Evolutionary conservation across 441 rosid species (phyloP).

Genomic region (Pelargonium australe): DNA sequence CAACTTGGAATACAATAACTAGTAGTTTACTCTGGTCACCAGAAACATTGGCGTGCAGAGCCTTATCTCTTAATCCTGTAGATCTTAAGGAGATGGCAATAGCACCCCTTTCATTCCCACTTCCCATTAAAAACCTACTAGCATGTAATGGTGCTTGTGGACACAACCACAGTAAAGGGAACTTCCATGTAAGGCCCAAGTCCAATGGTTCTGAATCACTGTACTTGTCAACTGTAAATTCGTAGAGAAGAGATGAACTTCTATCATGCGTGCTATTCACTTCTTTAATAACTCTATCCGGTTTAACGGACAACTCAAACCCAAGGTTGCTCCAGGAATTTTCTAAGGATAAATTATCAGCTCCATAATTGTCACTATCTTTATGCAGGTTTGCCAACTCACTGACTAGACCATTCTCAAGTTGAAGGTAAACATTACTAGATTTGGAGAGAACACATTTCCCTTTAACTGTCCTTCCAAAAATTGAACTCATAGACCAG

Average conservation of each 20-base stretch:
- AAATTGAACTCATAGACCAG: conserved; percentile 78
- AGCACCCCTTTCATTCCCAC: conserved; percentile 94
- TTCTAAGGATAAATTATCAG: conserved; percentile 24
- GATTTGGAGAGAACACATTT: conserved; percentile 67
- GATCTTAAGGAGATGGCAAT: conserved; percentile 78
- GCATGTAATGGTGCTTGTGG: conserved; percentile 67
- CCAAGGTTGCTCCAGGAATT: conserved; percentile 28
- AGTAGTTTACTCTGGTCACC: conserved; percentile 40
- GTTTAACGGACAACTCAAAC: conserved; percentile 55
- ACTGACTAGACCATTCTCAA: conserved; percentile 46
- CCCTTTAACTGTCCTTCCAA: conserved; percentile 64
- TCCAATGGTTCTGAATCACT: conserved; percentile 57
- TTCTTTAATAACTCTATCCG: conserved; percentile 58
- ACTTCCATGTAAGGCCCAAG: conserved; percentile 66
- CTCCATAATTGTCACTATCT: conserved; percentile 25
- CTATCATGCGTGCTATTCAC: conserved; percentile 24
- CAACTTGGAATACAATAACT: conserved; percentile 77
- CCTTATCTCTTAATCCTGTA: conserved; percentile 30
- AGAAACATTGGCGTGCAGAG: too few relatives aligned
- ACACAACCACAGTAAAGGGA: conserved; percentile 62
- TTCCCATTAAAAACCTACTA: conserved; percentile 87
- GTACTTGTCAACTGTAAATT: conserved; percentile 48
- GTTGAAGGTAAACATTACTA: conserved; percentile 64
- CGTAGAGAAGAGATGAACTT: conserved; percentile 37
- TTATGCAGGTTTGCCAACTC: conserved; percentile 29